Evolutionary conservation across 768 basidiomycete genomes (phyloP), one percentile per base, ranked within the genome.

Genomic region (Auricularia auricula-judae): DNA sequence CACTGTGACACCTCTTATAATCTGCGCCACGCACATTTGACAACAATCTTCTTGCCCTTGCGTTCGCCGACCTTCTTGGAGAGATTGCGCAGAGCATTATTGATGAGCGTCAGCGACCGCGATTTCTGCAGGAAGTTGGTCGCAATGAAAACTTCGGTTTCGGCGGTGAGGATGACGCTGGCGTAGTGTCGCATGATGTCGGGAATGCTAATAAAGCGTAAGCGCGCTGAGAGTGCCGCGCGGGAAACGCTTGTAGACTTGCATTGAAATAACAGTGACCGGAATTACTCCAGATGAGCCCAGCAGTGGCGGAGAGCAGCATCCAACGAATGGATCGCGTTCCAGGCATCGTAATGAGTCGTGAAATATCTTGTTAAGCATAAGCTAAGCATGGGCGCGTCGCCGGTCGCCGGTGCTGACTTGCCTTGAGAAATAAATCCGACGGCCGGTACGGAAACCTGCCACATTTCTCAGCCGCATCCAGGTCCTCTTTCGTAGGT

Each of bases 111-210:
- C 12, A 83, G 81, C 2, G 81, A 80, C 66, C 81, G 78, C 5
- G 82, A 80, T 58, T 79, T 73, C 70, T 85, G 76, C 78, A 80
- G 81, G 67, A 83, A 84, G 72, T 87, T 88, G 3, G 87, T 88
- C 1, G 85, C 85, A 14, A 89, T 75, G 67, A 89, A 77, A 16
- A 88, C 80, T 74, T 89, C 87, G 44, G 81, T 76, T 68, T 86
- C 74, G 8, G 87, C 86, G 36, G 78, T 75, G 29, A 84, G 78
- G 62, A 89, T 86, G 60, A 83, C 76, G 60, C 84, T 81, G 21
- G 80, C 77, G 74, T 87, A 86, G 69, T 89, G 87, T 62, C 81
- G 78, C 79, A 88, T 86, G 67, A 88, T 89, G 68, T 89, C 88
- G 0, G 88, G 86, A 56, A 88, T 85, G 53, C 80, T 83, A 3